Evolutionary conservation across 768 basidiomycete species (phyloP).

Genomic region (Cubamyces lactineus): DNA sequence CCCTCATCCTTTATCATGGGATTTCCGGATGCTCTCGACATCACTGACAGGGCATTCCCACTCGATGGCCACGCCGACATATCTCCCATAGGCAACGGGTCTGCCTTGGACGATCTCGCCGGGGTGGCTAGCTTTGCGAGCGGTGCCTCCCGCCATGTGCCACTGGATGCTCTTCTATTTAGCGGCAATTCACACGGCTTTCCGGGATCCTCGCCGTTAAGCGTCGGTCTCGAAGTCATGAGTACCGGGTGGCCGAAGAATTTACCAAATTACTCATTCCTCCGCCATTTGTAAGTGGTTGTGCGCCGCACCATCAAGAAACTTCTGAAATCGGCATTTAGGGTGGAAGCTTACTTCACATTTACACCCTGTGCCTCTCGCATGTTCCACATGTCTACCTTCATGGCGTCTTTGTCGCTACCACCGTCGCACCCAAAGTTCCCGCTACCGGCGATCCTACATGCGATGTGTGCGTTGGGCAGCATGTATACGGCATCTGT

Average conservation of each 20-base stretch:
- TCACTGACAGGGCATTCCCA: background rate
- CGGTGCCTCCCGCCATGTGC: background rate
- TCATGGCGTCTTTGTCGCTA: slow-evolving; percentile 64
- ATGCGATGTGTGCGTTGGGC: slow-evolving; percentile 85
- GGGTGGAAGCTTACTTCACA: slow-evolving; percentile 79
- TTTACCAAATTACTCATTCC: slow-evolving; percentile 62
- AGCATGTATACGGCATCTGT: slow-evolving; percentile 76
- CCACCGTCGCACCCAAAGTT: slow-evolving; percentile 74
- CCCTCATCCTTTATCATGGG: background rate
- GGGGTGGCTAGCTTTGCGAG: slow-evolving; percentile 9
- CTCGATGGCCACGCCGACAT: background rate
- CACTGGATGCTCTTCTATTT: background rate
- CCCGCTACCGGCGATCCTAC: slow-evolving; percentile 69
- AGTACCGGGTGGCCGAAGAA: slow-evolving; percentile 56
- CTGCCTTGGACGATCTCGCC: slow-evolving; percentile 22
- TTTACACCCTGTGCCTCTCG: slow-evolving; percentile 76
- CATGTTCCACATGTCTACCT: slow-evolving; percentile 67
- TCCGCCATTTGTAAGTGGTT: slow-evolving; percentile 65
- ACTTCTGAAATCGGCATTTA: slow-evolving; percentile 29
- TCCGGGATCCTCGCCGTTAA: background rate
- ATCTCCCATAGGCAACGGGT: background rate
- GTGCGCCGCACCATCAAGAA: background rate
- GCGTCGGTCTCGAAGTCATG: slow-evolving; percentile 26
- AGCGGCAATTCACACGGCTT: background rate
- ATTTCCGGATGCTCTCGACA: too few relatives aligned